phyloP scores from a whole-genome alignment of 306 rosid genomes.

The Sindora glabra region DNA sequence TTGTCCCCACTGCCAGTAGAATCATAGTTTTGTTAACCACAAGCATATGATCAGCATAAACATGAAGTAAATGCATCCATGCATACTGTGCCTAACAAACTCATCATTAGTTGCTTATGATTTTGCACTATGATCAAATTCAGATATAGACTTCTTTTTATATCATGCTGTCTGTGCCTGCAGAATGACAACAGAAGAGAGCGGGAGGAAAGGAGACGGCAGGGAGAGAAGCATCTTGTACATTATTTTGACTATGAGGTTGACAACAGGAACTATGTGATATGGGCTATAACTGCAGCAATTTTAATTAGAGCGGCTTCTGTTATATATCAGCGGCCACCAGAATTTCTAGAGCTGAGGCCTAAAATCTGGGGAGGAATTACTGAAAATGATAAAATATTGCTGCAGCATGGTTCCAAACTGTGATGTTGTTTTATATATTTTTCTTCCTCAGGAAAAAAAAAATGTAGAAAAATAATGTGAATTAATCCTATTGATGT shows the following conservation, averaged over 20 bases:
- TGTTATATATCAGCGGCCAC: slow-evolving; percentile 41
- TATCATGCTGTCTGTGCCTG: too few species aligned
- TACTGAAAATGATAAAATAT: slow-evolving; percentile 22
- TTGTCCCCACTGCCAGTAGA: too few species aligned
- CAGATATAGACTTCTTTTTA: too few species aligned
- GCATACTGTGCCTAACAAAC: too few species aligned
- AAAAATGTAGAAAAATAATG: too few species aligned
- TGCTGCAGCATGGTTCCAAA: slow-evolving; percentile 9
- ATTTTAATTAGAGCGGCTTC: slow-evolving; percentile 65
- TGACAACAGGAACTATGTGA: slow-evolving; percentile 41
- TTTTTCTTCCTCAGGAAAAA: too few species aligned
- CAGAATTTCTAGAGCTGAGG: slow-evolving; percentile 59
- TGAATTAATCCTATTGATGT: too few species aligned
- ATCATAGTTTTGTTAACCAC: too few species aligned
- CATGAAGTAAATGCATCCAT: too few species aligned
- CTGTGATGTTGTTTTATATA: background rate
- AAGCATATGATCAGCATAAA: too few species aligned
- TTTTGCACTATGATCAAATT: too few species aligned
- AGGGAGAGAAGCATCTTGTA: slow-evolving; percentile 52
- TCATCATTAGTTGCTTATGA: too few species aligned
- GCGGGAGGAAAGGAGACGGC: slow-evolving; percentile 62
- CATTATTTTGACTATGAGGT: slow-evolving; percentile 62
- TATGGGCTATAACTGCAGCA: slow-evolving; percentile 92
- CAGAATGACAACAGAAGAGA: slow-evolving; percentile 78
- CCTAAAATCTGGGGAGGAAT: slow-evolving; percentile 65